Evolutionary conservation across 345 rosid species (phyloP), one percentile per base, ranked within the genome.

Genomic region (Gossypioides kirkii): DNA sequence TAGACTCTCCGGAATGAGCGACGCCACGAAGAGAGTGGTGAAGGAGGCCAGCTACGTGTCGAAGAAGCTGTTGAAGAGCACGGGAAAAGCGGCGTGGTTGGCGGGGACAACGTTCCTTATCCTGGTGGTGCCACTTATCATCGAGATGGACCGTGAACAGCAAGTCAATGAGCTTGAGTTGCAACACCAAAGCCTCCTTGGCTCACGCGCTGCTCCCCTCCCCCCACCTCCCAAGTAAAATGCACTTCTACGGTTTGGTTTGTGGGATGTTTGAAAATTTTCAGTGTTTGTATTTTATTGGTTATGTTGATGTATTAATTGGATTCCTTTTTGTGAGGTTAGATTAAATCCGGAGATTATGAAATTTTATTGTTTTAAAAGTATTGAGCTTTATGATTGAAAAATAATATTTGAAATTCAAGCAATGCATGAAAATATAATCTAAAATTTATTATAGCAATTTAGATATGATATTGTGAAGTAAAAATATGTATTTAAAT

Each of bases 31-130:
- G 82, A 82, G 80, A 54, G 83, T 76, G 0, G 90, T 84, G 12
- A 69, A 71, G 73, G 96, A 87, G 47, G 83, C 89, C 41, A 82
- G 73, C 26, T 78, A 53, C 67, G 86, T 87, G 49, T 52, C 91
- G 71, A 87, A 81, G 76, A 88, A 85, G 79, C 79, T 88, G 67
- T 79, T 88, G 11, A 53, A 77, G 77, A 90, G 96, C 87, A 88
- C 96, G 4, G 96, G 96, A n/a, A 90, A 87, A 80, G 93, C 96
- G 2, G 93, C 93, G 25, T 90, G 96, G 96, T 88, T 86, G 56
- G 89, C 89, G 0, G 91, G 93, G 2, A 90, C 96, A 18, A 88
- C 93, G 7, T 81, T 90, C 77, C 84, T 90, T 2, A 79, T 90
- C 69, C 87, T 90, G 8, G 86, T 78, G 6, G 91, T 90, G 22